Percentiles rank a stretch among this genome's conserved stretches.
These are phyloP conservation scores for Filobasidium floriforme DNA, from an alignment of 768 basidiomycete species.

Conservation along the genomic window DNA sequence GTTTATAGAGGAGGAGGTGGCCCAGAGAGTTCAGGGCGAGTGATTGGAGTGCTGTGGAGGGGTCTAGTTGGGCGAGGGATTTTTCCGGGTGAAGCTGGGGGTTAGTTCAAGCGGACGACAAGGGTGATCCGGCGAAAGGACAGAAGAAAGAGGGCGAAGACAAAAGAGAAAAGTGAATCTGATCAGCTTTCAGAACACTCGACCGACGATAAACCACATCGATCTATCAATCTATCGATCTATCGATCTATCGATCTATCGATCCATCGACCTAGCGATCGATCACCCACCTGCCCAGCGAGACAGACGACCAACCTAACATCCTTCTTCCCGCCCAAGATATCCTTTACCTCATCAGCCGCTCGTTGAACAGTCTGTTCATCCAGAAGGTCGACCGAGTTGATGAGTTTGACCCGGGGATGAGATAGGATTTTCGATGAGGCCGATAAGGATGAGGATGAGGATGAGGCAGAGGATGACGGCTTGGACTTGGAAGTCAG, in stretches of 20 bases:
- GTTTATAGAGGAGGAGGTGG: slow-evolving; percentile 48
- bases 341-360: slow-evolving; percentile 37
- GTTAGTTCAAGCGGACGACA: too few species aligned
- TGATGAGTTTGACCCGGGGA: slow-evolving; percentile 36
- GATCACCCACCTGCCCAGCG: slow-evolving; percentile 46
- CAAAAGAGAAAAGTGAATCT: too few species aligned
- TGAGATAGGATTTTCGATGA: slow-evolving; percentile 31
- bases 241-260: too few species aligned
- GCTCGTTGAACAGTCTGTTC: slow-evolving; percentile 44
- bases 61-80: slow-evolving; percentile 41
- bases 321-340: slow-evolving; percentile 37
- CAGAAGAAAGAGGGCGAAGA: too few species aligned
- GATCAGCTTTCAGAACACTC: too few species aligned
- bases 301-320: slow-evolving; percentile 46
- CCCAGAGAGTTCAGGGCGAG: slow-evolving; percentile 49
- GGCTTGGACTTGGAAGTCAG: slow-evolving; percentile 28
- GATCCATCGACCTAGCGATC: too few species aligned
- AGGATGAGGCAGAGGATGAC: slow-evolving; percentile 15
- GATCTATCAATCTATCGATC: too few species aligned
- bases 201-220: too few species aligned
- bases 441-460: slow-evolving; percentile 25
- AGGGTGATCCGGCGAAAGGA: too few species aligned
- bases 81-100: slow-evolving; percentile 49
- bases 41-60: slow-evolving; percentile 33
- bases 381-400: slow-evolving; percentile 41